Percentiles rank a stretch among this genome's conserved stretches.
These are phyloP conservation scores for Westerdykella sp. DNA, from an alignment of 2,329 filamentous ascomycete genomes.

Conservation along the genomic window DNA sequence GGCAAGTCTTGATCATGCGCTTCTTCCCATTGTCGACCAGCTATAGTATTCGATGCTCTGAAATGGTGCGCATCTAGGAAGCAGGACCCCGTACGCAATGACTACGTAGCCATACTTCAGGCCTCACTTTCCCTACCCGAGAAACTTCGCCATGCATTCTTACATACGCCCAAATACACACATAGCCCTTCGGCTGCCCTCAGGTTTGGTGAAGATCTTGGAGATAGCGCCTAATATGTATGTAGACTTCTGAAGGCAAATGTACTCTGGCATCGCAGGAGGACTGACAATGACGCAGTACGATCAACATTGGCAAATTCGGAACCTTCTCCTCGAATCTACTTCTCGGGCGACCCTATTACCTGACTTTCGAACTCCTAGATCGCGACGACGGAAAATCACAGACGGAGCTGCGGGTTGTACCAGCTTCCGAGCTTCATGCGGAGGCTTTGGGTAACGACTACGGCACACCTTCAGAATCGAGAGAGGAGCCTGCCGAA, in stretches of 20 bases:
- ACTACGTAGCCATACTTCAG: no score
- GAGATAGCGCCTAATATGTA: conserved; percentile 60
- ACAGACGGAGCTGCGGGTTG: conserved; percentile 67
- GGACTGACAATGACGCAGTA: conserved; percentile 47
- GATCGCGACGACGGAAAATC: conserved; percentile 59
- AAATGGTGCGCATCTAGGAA: no score
- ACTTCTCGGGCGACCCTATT: conserved; percentile 82
- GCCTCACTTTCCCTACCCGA: no score
- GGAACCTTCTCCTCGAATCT: conserved; percentile 85
- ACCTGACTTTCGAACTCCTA: conserved; percentile 84
- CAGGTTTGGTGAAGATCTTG: conserved; percentile 52
- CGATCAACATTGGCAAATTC: conserved; percentile 85
- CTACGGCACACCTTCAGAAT: conserved; percentile 38
- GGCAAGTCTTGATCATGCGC: no score
- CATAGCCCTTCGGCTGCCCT: conserved; percentile 53
- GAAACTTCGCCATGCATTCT: conserved; percentile 36
- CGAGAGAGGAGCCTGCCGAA: conserved; percentile 28
- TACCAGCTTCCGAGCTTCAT: conserved; percentile 75
- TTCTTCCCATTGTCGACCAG: no score
- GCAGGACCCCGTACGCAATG: no score
- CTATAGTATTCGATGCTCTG: no score
- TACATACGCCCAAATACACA: conserved; percentile 47
- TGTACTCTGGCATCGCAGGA: no score
- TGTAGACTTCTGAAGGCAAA: conserved; percentile 29
- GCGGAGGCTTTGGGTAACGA: conserved; percentile 63